These are phyloP conservation scores for Aspergillus indologenus DNA, from an alignment of 495 filamentous ascomycete genomes.

Conservation along the genomic window DNA sequence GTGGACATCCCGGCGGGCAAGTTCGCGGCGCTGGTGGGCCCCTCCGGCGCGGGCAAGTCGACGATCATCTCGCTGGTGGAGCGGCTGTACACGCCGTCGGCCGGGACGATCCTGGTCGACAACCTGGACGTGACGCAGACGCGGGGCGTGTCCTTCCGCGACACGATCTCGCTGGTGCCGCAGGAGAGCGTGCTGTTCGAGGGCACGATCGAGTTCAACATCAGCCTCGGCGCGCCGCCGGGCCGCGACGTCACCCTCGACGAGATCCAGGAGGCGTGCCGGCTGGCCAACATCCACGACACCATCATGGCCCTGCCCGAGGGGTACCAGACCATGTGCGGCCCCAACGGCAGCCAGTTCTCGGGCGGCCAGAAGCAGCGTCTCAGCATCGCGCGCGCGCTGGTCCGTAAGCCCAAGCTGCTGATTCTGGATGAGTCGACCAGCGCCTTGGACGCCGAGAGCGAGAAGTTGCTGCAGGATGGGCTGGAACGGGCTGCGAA, in stretches of 20 bases:
- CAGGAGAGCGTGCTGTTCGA: slow-evolving; percentile 55
- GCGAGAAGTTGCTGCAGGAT: slow-evolving; percentile 65
- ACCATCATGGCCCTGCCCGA: slow-evolving; percentile 53
- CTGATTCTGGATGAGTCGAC: slow-evolving; percentile 78
- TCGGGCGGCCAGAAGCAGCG: slow-evolving; percentile 76
- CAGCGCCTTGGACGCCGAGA: slow-evolving; percentile 65
- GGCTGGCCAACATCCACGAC: slow-evolving; percentile 57
- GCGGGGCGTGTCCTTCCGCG: slow-evolving; percentile 32
- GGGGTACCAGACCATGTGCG: slow-evolving; percentile 63
- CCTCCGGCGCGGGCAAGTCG: slow-evolving; percentile 60
- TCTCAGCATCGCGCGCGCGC: slow-evolving; percentile 69
- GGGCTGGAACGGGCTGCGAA: slow-evolving; percentile 60
- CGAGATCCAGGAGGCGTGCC: slow-evolving; percentile 56
- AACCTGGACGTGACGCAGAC: slow-evolving; percentile 15
- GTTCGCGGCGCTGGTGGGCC: slow-evolving; percentile 59
- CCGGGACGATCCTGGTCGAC: slow-evolving; percentile 40
- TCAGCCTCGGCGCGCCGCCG: slow-evolving; percentile 47
- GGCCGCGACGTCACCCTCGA: slow-evolving; percentile 40
- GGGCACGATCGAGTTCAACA: slow-evolving; percentile 52
- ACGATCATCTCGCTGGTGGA: slow-evolving; percentile 60
- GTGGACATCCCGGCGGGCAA: slow-evolving; percentile 55
- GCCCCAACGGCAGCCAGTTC: slow-evolving; percentile 58
- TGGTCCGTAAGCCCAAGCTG: slow-evolving; percentile 67
- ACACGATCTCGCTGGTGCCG: slow-evolving; percentile 51
- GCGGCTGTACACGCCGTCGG: slow-evolving; percentile 45